A percentile compares a stretch with the other conserved stretches of the same genome.
Conservation (phyloP, 2,329 filamentous ascomycete species). For the Tricladium varicosporioides region DNA sequence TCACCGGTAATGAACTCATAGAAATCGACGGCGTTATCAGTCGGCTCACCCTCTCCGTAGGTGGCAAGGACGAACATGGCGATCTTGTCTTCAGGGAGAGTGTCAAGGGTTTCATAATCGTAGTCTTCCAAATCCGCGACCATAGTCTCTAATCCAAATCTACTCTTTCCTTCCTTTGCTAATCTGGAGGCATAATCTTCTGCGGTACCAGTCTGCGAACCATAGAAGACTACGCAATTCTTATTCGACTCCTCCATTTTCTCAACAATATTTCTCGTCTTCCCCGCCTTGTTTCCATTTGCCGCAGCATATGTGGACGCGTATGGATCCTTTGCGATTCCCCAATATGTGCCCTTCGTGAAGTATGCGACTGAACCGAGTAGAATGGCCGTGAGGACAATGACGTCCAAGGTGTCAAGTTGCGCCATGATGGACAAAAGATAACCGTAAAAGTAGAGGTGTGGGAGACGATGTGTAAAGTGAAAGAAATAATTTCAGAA, state of each 20-base stretch:
- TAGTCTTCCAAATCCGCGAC: constrained; percentile 97
- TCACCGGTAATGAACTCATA: constrained; percentile 92
- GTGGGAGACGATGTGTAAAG: neutral
- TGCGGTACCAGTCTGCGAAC: constrained; percentile 95
- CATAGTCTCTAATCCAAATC: constrained; percentile 97
- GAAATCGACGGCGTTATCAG: constrained; percentile 98
- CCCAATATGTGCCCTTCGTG: constrained; percentile 96
- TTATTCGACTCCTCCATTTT: constrained; percentile 95
- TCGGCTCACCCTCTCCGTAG: constrained; percentile 97
- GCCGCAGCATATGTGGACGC: constrained; percentile 69
- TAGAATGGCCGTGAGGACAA: constrained; percentile 84
- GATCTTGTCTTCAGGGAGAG: constrained; percentile 84
- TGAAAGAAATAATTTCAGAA: neutral
- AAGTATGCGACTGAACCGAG: constrained; percentile 92
- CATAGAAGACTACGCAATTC: constrained; percentile 98
- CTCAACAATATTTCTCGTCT: constrained; percentile 89
- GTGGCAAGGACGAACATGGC: constrained; percentile 95
- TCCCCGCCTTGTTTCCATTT: constrained; percentile 71
- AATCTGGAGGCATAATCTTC: constrained; percentile 97
- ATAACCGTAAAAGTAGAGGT: neutral
- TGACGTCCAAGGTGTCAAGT: constrained; percentile 90
- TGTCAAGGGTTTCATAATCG: constrained; percentile 91
- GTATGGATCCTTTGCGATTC: constrained; percentile 83
- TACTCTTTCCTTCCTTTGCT: constrained; percentile 94
- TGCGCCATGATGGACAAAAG: constrained; percentile 67